Conservation (phyloP, 2,329 filamentous ascomycete species). For the Fusarium duplospermum region DNA sequence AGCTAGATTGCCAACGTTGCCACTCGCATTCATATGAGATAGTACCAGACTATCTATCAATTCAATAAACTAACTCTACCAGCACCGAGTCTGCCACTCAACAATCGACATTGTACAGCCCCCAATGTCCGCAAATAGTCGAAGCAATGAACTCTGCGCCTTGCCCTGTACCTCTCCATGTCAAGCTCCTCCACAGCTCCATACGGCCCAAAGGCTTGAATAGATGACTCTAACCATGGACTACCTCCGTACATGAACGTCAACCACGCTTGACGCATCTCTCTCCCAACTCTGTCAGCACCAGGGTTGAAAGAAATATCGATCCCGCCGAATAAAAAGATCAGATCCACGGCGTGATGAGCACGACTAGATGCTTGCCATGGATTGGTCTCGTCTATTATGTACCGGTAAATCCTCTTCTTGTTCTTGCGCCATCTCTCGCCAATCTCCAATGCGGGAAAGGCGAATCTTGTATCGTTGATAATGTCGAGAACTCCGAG, state of each 20-base stretch:
- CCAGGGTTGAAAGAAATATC: slow-evolving; percentile 50
- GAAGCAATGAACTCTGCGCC: slow-evolving; percentile 9
- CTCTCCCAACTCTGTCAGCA: slow-evolving; percentile 48
- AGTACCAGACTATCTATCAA: background rate
- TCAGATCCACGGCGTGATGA: slow-evolving; percentile 60
- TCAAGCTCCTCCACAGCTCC: slow-evolving; percentile 50
- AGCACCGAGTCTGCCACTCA: slow-evolving; percentile 48
- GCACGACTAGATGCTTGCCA: slow-evolving; percentile 59
- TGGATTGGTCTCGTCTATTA: slow-evolving; percentile 59
- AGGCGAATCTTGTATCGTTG: slow-evolving; percentile 47
- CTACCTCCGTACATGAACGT: slow-evolving; percentile 49
- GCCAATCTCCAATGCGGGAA: slow-evolving; percentile 40
- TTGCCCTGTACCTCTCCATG: slow-evolving; percentile 41
- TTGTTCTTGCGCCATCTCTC: slow-evolving; percentile 21
- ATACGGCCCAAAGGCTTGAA: slow-evolving; percentile 52
- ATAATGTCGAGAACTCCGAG: slow-evolving; percentile 55
- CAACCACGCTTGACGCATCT: slow-evolving; percentile 56
- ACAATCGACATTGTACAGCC: slow-evolving; percentile 43
- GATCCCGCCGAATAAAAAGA: slow-evolving; percentile 56
- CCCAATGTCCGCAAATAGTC: slow-evolving; percentile 45
- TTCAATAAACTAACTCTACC: slow-evolving; percentile 57
- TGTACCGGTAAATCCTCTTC: slow-evolving; percentile 51
- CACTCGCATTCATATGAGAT: too few species aligned
- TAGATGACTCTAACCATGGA: slow-evolving; percentile 49
- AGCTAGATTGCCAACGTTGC: too few species aligned